Percentiles rank a stretch among this genome's conserved stretches.
These are phyloP conservation scores for Hypoxylon rickii DNA, from an alignment of 495 filamentous ascomycete species.

Conservation along the genomic window DNA sequence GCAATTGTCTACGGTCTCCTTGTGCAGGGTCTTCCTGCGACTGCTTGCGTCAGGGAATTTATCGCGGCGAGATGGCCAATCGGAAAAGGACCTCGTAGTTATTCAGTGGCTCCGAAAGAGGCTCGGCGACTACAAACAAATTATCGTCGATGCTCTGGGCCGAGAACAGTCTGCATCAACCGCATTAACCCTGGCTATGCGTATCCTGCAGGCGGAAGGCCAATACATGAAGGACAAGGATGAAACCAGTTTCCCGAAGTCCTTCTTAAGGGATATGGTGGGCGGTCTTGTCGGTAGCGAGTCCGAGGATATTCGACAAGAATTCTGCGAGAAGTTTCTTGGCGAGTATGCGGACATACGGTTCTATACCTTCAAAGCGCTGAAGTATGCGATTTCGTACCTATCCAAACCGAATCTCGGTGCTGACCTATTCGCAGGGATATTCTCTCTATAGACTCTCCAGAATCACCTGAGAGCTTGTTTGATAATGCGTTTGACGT, in stretches of 20 bases:
- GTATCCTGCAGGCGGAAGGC: conserved; percentile 76
- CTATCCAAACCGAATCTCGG: background rate
- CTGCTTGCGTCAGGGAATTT: conserved; percentile 78
- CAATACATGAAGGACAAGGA: conserved; percentile 62
- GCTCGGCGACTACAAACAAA: conserved; percentile 68
- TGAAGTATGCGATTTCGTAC: conserved; percentile 60
- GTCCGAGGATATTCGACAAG: conserved; percentile 61
- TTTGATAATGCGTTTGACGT: conserved; percentile 65
- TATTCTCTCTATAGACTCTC: conserved; percentile 42
- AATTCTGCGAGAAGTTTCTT: conserved; percentile 77
- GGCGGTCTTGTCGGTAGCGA: conserved; percentile 62
- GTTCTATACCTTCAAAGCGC: conserved; percentile 73
- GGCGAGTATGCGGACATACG: conserved; percentile 82
- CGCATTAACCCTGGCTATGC: conserved; percentile 79
- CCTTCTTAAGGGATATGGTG: conserved; percentile 66
- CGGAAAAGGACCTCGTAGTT: conserved; percentile 75
- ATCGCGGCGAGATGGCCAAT: conserved; percentile 61
- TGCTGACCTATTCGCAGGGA: conserved; percentile 35
- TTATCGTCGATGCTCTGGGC: conserved; percentile 58
- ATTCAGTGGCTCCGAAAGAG: conserved; percentile 78
- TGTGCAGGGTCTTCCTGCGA: conserved; percentile 88
- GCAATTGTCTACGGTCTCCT: conserved; percentile 70
- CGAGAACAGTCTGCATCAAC: conserved; percentile 58
- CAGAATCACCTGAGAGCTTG: conserved; percentile 46
- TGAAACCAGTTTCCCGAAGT: conserved; percentile 66